phyloP scores from a whole-genome alignment of 2,329 filamentous ascomycete genomes.

The Diplodia corticola region DNA sequence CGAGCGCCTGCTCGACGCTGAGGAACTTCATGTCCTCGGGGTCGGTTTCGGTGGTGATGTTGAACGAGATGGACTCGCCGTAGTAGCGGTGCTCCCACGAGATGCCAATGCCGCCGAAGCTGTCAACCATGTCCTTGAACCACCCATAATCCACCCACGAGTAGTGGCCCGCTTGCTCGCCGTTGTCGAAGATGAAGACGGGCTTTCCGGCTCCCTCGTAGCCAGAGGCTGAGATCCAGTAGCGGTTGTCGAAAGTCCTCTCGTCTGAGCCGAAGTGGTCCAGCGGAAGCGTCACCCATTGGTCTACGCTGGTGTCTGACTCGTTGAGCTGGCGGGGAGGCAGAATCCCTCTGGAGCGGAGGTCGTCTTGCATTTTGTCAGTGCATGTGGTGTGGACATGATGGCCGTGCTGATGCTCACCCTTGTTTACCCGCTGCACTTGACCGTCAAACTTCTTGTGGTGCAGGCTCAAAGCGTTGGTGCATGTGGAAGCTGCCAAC shows the following conservation, averaged over 20 bases:
- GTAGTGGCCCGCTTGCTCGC: constrained; percentile 35
- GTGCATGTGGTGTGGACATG: neutral
- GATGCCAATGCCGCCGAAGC: constrained; percentile 34
- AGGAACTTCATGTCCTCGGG: constrained; percentile 38
- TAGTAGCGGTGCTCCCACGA: constrained; percentile 46
- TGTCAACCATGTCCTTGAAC: constrained; percentile 5
- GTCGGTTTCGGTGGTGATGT: constrained; percentile 36
- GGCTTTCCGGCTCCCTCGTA: constrained; percentile 39
- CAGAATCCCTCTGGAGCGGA: neutral
- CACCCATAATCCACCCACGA: neutral
- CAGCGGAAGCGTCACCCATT: constrained; percentile 34
- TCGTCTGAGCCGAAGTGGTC: constrained; percentile 38
- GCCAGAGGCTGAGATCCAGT: constrained; percentile 36
- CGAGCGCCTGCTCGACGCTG: constrained; percentile 44
- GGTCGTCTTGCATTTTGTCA: neutral
- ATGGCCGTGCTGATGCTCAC: neutral
- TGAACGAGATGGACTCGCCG: constrained; percentile 41
- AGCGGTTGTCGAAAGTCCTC: constrained; percentile 40
- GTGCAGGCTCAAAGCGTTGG: neutral
- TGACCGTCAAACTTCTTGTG: neutral
- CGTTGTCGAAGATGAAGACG: constrained; percentile 42
- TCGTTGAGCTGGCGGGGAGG: neutral
- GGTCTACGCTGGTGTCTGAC: neutral
- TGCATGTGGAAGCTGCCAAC: neutral
- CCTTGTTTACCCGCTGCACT: neutral